These are phyloP conservation scores for Fusarium sp. DNA, from an alignment of 2,329 filamentous ascomycete genomes.

Conservation along the genomic window DNA sequence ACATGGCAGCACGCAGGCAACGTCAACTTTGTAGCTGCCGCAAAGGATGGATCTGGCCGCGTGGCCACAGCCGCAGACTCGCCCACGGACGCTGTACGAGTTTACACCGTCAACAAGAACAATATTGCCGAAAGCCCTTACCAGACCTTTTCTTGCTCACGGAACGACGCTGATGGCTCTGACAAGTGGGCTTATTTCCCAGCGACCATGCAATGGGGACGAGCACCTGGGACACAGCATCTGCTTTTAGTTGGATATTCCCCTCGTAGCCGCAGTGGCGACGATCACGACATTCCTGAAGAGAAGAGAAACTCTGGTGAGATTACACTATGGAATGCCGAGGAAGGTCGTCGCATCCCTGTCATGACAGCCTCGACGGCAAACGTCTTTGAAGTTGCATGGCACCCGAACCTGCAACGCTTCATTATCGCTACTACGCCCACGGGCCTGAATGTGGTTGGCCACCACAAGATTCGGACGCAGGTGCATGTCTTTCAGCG, in stretches of 20 bases:
- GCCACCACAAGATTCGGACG: conserved; percentile 59
- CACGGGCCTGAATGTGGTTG: conserved; percentile 53
- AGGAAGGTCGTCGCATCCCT: conserved; percentile 54
- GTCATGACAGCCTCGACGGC: conserved; percentile 63
- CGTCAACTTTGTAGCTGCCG: conserved; percentile 71
- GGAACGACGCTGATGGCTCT: conserved; percentile 46
- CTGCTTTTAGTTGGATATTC: conserved; percentile 72
- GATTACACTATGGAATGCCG: conserved; percentile 68
- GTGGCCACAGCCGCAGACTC: conserved; percentile 71
- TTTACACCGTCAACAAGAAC: conserved; percentile 60
- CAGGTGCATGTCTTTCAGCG: conserved; percentile 67
- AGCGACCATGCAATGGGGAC: conserved; percentile 72
- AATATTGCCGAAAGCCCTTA: conserved; percentile 52
- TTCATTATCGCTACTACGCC: conserved; percentile 70
- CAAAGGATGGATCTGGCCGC: conserved; percentile 57
- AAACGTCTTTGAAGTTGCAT: conserved; percentile 73
- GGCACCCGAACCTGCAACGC: conserved; percentile 65
- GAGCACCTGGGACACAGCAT: conserved; percentile 55
- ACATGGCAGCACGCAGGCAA: conserved; percentile 68
- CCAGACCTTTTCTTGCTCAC: conserved; percentile 54
- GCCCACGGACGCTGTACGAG: conserved; percentile 62
- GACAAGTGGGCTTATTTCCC: conserved; percentile 72
- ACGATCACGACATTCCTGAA: conserved; percentile 68
- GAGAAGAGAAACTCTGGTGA: conserved; percentile 68
- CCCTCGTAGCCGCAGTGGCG: conserved; percentile 62